A percentile compares a stretch with the other conserved stretches of the same genome.
These are phyloP conservation scores for Hansfordia pulvinata DNA, from an alignment of 2,329 filamentous ascomycete species.

Conservation along the genomic window DNA sequence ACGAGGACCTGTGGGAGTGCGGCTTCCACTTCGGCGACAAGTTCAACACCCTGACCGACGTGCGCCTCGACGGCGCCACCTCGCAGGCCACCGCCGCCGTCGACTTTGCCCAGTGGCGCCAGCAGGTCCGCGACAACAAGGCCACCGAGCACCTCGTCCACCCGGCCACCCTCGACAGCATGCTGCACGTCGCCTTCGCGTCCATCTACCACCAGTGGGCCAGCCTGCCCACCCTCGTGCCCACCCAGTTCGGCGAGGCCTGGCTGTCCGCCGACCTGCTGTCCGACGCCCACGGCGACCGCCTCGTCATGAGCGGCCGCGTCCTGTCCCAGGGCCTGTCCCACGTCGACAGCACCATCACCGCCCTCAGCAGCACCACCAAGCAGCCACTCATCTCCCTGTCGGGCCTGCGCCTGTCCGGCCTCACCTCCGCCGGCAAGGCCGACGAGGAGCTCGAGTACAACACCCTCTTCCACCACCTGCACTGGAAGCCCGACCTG, in stretches of 20 bases:
- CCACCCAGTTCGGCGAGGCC: not conserved
- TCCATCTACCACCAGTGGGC: not conserved
- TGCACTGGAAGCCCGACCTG: constrained; percentile 1
- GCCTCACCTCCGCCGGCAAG: not conserved
- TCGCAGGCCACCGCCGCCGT: not conserved
- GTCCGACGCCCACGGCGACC: not conserved
- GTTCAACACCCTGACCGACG: constrained; percentile 1
- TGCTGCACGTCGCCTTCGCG: constrained; percentile 38
- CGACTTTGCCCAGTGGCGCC: constrained; percentile 2
- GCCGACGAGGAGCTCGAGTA: not conserved
- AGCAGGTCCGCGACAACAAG: constrained; percentile 22
- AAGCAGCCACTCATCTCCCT: too few species aligned
- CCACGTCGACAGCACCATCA: not conserved
- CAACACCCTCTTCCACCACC: not conserved
- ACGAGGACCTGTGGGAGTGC: not conserved
- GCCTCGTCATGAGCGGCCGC: not conserved
- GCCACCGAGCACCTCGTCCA: constrained; percentile 38
- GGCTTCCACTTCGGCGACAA: not conserved
- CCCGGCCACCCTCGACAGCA: constrained; percentile 40
- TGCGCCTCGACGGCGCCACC: not conserved
- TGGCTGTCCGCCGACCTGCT: not conserved
- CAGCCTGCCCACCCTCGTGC: not conserved
- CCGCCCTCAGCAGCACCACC: too few species aligned
- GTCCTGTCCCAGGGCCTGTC: not conserved
- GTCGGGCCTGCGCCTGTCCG: not conserved